Percentiles rank a stretch among this genome's conserved stretches.
Evolutionary conservation across 2,329 filamentous ascomycete species (phyloP).

Genomic region (Fusarium abutilonis): DNA sequence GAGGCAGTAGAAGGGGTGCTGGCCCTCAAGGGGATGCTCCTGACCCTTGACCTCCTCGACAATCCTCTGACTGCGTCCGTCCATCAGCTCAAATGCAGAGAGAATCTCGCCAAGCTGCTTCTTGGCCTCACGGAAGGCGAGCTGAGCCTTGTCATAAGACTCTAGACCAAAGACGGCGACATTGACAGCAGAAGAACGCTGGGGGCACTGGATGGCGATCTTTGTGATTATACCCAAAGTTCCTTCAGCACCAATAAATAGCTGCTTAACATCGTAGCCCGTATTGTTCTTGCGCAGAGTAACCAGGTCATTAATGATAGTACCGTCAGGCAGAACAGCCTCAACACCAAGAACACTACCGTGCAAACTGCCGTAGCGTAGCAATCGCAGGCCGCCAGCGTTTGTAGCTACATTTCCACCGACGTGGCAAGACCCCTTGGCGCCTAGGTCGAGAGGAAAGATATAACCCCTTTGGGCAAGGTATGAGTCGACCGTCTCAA

Average conservation of each 20-base stretch:
- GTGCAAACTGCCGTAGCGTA: slow-evolving; percentile 94
- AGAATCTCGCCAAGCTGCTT: slow-evolving; percentile 91
- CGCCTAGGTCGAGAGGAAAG: slow-evolving; percentile 96
- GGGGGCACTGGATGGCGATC: slow-evolving; percentile 88
- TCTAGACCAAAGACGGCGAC: slow-evolving; percentile 94
- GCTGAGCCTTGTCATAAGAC: slow-evolving; percentile 88
- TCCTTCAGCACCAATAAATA: slow-evolving; percentile 95
- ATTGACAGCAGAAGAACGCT: slow-evolving; percentile 86
- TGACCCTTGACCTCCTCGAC: slow-evolving; percentile 79
- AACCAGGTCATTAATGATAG: slow-evolving; percentile 87
- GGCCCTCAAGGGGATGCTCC: slow-evolving; percentile 81
- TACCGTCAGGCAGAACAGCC: slow-evolving; percentile 92
- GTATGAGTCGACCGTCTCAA: slow-evolving; percentile 88
- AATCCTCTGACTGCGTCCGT: slow-evolving; percentile 80
- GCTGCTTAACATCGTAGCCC: slow-evolving; percentile 95
- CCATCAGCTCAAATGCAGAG: slow-evolving; percentile 98
- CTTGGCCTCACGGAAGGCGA: slow-evolving; percentile 90
- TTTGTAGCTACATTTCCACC: slow-evolving; percentile 97
- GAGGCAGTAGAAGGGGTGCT: slow-evolving; percentile 94
- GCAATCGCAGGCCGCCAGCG: slow-evolving; percentile 86
- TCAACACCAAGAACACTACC: slow-evolving; percentile 93
- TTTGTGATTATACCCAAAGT: slow-evolving; percentile 95
- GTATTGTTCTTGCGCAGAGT: slow-evolving; percentile 98
- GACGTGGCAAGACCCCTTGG: slow-evolving; percentile 96
- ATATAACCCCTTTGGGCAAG: slow-evolving; percentile 85